Percentiles rank a stretch among this genome's conserved stretches.
Evolutionary conservation across 192 early-diverging fungal species (phyloP).

Genomic region (Entophlyctis luteolus): DNA sequence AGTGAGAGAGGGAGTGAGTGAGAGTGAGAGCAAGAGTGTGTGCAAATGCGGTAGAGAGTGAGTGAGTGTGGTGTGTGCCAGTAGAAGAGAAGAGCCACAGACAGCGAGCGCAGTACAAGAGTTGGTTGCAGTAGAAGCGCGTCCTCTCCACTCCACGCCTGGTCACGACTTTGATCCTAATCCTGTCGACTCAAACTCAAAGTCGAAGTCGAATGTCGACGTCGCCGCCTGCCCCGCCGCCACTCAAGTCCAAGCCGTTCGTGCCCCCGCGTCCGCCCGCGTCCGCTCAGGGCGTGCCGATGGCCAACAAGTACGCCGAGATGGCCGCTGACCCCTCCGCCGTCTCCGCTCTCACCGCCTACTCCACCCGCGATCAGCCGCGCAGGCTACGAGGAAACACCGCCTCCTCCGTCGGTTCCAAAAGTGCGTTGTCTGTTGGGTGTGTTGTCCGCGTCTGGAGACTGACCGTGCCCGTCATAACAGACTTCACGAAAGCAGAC

Average conservation of each 20-base stretch:
- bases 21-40: no score
- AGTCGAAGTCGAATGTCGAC: conserved; percentile 1
- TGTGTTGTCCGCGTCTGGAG: neutral
- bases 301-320: conserved; percentile 10
- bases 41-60: no score
- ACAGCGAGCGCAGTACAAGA: no score
- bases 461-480: neutral
- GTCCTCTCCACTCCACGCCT: no score
- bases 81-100: no score
- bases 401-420: neutral
- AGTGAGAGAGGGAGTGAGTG: no score
- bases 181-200: no score
- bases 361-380: conserved; percentile 10
- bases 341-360: conserved; percentile 1
- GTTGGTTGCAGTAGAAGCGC: no score
- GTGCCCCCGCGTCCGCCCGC: conserved; percentile 10
- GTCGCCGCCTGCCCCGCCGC: conserved; percentile 7
- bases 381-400: conserved; percentile 14
- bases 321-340: conserved; percentile 1
- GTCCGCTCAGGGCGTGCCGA: neutral
- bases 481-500: conserved; percentile 32
- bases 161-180: no score
- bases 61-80: no score
- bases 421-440: neutral
- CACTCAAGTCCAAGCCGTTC: conserved; percentile 13